Percentiles rank a stretch among this genome's conserved stretches.
Evolutionary conservation across 2,329 filamentous ascomycete species (phyloP).

Genomic region (Fusarium fracticaudum): DNA sequence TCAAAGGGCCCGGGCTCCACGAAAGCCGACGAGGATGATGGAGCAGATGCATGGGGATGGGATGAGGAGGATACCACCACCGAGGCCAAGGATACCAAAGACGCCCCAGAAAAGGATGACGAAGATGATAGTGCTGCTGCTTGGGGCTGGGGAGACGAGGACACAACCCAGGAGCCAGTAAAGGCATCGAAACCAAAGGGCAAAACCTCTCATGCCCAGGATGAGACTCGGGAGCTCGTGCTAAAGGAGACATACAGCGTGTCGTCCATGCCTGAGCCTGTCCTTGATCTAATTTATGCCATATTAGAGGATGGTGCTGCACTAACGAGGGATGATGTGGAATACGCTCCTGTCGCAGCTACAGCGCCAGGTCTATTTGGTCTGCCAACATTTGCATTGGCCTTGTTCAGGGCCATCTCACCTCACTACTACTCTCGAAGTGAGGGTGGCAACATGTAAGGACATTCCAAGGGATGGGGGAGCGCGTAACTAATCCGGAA

Average conservation of each 20-base stretch:
- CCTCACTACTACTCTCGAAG: conserved; percentile 76
- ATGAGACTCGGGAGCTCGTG: conserved; percentile 71
- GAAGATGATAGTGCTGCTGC: conserved; percentile 69
- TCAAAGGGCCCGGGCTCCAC: conserved; percentile 30
- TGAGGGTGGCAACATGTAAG: conserved; percentile 71
- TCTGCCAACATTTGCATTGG: conserved; percentile 76
- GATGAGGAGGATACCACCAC: conserved; percentile 66
- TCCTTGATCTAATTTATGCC: conserved; percentile 72
- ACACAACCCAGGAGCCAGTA: conserved; percentile 48
- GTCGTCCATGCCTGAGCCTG: conserved; percentile 84
- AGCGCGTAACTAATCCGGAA: conserved; percentile 1
- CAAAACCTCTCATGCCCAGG: conserved; percentile 35
- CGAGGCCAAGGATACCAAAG: conserved; percentile 24
- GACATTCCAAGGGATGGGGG: background rate
- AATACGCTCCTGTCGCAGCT: conserved; percentile 68
- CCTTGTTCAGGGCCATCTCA: conserved; percentile 82
- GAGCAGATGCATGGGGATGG: conserved; percentile 84
- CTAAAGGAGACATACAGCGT: conserved; percentile 88
- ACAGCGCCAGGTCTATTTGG: conserved; percentile 76
- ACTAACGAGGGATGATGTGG: conserved; percentile 63
- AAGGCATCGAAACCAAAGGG: conserved; percentile 11
- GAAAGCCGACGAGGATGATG: conserved; percentile 52
- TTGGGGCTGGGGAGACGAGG: conserved; percentile 87
- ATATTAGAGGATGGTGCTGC: conserved; percentile 70
- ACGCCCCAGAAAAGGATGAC: conserved; percentile 42